phyloP scores from a whole-genome alignment of 2,329 filamentous ascomycete species.

The Clonostachys chloroleuca region DNA sequence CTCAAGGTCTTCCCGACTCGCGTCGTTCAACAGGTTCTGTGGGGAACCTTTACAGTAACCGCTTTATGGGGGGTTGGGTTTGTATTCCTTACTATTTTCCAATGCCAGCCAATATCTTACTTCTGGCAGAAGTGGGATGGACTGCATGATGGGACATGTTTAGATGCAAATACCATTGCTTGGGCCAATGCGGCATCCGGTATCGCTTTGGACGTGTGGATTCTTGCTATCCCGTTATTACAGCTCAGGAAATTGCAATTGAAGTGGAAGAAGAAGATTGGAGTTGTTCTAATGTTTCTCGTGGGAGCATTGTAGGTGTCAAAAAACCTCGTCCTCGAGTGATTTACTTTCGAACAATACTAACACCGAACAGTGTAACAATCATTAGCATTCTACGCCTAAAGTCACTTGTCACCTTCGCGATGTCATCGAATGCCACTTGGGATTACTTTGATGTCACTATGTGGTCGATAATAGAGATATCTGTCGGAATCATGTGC shows the following conservation, averaged over 20 bases:
- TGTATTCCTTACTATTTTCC: slow-evolving; percentile 37
- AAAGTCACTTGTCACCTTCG: slow-evolving; percentile 6
- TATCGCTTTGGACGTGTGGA: slow-evolving; percentile 46
- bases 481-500: slow-evolving; percentile 14
- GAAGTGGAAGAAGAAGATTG: slow-evolving; percentile 41
- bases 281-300: slow-evolving; percentile 44
- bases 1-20: slow-evolving; percentile 44
- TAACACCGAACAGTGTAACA: slow-evolving; percentile 8
- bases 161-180: slow-evolving; percentile 40
- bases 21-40: slow-evolving; percentile 30
- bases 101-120: slow-evolving; percentile 44
- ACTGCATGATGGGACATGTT: slow-evolving; percentile 38
- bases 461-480: slow-evolving; percentile 14
- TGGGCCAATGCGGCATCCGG: slow-evolving; percentile 48
- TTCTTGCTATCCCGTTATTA: slow-evolving; percentile 44
- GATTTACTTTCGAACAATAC: background rate
- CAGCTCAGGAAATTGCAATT: slow-evolving; percentile 35
- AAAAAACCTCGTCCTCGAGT: background rate
- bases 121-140: slow-evolving; percentile 53
- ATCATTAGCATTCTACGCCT: slow-evolving; percentile 14
- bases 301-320: slow-evolving; percentile 37
- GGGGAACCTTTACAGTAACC: slow-evolving; percentile 33
- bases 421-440: slow-evolving; percentile 6
- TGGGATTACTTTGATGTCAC: slow-evolving; percentile 9
- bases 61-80: slow-evolving; percentile 33